Conservation (phyloP, 768 basidiomycete genomes). For the Dentipellis sp. region DNA sequence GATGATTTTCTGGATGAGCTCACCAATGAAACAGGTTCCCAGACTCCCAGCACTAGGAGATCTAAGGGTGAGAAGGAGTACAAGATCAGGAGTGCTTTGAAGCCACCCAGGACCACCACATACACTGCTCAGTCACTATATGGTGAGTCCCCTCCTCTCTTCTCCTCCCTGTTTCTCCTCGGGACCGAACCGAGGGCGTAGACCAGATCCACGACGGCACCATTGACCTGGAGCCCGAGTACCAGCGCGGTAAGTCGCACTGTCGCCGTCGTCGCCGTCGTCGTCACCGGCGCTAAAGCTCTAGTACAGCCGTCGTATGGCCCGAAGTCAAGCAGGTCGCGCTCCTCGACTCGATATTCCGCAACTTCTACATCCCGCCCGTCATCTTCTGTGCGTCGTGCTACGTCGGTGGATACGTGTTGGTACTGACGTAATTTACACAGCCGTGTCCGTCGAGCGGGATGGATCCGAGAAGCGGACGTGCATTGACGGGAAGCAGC, state of each 20-base stretch:
- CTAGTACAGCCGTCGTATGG: slow-evolving; percentile 63
- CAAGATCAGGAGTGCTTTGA: slow-evolving; percentile 36
- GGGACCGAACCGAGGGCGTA: slow-evolving; percentile 13
- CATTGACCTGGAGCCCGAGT: slow-evolving; percentile 55
- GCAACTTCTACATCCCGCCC: slow-evolving; percentile 75
- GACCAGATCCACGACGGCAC: slow-evolving; percentile 36
- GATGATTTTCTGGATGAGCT: not conserved
- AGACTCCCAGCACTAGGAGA: not conserved
- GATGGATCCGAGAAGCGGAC: slow-evolving; percentile 61
- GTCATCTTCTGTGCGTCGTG: slow-evolving; percentile 56
- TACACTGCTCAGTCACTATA: slow-evolving; percentile 56
- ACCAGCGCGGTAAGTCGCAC: slow-evolving; percentile 45
- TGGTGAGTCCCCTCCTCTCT: slow-evolving; percentile 25
- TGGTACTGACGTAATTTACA: not conserved
- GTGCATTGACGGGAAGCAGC: slow-evolving; percentile 78
- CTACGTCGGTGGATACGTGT: not conserved
- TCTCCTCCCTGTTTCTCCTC: not conserved
- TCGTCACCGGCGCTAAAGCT: not conserved
- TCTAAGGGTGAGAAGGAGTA: slow-evolving; percentile 14
- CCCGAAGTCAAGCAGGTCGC: slow-evolving; percentile 64
- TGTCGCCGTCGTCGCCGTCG: not conserved
- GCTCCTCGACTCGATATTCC: slow-evolving; percentile 69
- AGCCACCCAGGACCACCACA: slow-evolving; percentile 48
- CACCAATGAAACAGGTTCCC: not conserved
- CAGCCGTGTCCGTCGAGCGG: slow-evolving; percentile 40